Conservation (phyloP, 495 filamentous ascomycete genomes). For the Letharia columbiana region DNA sequence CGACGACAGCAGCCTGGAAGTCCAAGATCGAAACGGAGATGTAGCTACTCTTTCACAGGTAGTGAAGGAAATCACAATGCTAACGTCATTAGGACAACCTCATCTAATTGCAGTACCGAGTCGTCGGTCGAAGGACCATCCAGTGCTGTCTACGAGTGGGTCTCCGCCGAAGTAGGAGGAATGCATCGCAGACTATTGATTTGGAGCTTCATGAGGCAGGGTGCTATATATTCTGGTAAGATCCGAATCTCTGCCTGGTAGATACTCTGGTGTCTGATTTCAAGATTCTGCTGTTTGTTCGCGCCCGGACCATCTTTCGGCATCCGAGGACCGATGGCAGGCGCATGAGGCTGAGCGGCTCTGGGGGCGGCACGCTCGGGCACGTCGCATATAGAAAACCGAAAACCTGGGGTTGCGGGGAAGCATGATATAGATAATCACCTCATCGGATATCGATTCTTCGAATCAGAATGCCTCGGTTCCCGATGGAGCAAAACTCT, state of each 20-base stretch:
- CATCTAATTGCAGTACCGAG: too few species aligned
- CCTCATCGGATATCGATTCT: not conserved
- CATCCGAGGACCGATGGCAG: not conserved
- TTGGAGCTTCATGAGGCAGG: not conserved
- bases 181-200: not conserved
- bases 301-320: conserved; percentile 4
- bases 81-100: too few species aligned
- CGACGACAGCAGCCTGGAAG: not conserved
- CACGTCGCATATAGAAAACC: conserved; percentile 15
- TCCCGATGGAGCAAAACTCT: not conserved
- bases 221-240: not conserved
- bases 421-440: conserved; percentile 8
- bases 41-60: not conserved
- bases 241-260: too few species aligned
- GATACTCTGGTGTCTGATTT: not conserved
- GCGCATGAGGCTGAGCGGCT: conserved; percentile 16
- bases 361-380: conserved; percentile 15
- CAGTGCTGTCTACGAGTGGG: too few species aligned
- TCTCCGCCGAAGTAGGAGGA: too few species aligned
- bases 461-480: conserved; percentile 9
- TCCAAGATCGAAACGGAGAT: not conserved
- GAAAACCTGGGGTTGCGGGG: conserved; percentile 14
- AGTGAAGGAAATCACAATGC: too few species aligned
- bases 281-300: not conserved
- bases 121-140: too few species aligned